Evolutionary conservation across 371 early-diverging fungal species (phyloP).

Genomic region (Mucor piriformis): DNA sequence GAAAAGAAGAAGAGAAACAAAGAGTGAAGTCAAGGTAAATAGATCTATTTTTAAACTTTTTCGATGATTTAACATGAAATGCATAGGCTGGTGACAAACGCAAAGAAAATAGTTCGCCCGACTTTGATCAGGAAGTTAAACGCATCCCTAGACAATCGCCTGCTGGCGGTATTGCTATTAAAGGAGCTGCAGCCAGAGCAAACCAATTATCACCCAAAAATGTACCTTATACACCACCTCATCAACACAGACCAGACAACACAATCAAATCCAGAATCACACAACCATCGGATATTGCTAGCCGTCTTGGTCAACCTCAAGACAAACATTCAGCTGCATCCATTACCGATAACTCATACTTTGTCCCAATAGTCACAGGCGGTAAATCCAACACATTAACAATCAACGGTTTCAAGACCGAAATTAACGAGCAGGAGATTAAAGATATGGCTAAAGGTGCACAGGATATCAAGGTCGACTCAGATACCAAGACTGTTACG

Average conservation of each 20-base stretch:
- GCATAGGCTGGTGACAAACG: slow-evolving; percentile 15
- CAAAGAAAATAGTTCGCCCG: neutral
- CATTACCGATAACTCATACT: neutral
- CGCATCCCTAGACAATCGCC: slow-evolving; percentile 4
- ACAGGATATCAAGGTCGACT: slow-evolving; percentile 1
- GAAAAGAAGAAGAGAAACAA: slow-evolving; percentile 5
- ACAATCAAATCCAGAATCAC: neutral
- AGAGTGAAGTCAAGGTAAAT: slow-evolving; percentile 3
- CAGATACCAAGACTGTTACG: neutral
- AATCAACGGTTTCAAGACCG: slow-evolving; percentile 2
- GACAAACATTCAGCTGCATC: neutral
- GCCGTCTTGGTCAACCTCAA: slow-evolving; percentile 1
- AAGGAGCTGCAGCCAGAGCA: slow-evolving; percentile 1
- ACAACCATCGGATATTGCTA: neutral
- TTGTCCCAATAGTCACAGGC: slow-evolving; percentile 2
- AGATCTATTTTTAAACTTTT: too few species aligned
- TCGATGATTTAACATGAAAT: too few species aligned
- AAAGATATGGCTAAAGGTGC: slow-evolving; percentile 1
- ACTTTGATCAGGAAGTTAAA: neutral
- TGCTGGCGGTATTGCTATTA: slow-evolving; percentile 14
- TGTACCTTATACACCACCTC: slow-evolving; percentile 6
- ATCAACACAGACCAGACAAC: neutral
- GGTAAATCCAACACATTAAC: slow-evolving; percentile 13
- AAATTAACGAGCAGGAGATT: neutral
- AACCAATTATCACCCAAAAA: neutral